phyloP scores from a whole-genome alignment of 768 basidiomycete species.

The Sarcomyxa edulis region DNA sequence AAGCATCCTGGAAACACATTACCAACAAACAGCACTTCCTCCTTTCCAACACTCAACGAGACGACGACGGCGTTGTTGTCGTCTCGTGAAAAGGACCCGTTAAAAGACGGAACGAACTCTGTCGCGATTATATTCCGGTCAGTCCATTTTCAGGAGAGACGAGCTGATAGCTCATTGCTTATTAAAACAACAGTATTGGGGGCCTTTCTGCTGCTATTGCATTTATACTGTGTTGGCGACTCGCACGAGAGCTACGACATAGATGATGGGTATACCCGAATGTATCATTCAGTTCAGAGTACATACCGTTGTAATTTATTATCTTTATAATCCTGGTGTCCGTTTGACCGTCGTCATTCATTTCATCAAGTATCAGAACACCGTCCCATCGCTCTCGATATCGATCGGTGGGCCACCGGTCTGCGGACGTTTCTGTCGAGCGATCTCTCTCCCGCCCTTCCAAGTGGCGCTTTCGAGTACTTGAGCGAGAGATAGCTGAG shows the following conservation, averaged over 20 bases:
- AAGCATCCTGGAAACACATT: conserved; percentile 18
- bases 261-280: no score
- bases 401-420: conserved; percentile 67
- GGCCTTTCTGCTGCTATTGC: conserved; percentile 51
- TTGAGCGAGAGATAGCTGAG: conserved; percentile 68
- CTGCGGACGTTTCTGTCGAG: conserved; percentile 65
- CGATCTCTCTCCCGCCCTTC: conserved; percentile 95
- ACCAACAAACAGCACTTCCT: conserved; percentile 8
- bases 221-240: conserved; percentile 47
- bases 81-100: conserved; percentile 15
- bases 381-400: conserved; percentile 22
- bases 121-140: conserved; percentile 79
- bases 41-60: conserved; percentile 2
- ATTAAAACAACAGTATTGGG: conserved; percentile 37
- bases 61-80: conserved; percentile 3
- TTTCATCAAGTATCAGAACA: conserved; percentile 6
- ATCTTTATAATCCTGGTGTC: no score
- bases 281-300: no score
- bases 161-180: conserved; percentile 1
- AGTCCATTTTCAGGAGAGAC: conserved; percentile 17
- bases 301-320: no score
- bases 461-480: conserved; percentile 93
- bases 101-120: conserved; percentile 46
- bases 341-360: no score
- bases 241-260: conserved; percentile 48